Conservation (phyloP, 768 basidiomycete genomes). For the Termitomyces sp. region DNA sequence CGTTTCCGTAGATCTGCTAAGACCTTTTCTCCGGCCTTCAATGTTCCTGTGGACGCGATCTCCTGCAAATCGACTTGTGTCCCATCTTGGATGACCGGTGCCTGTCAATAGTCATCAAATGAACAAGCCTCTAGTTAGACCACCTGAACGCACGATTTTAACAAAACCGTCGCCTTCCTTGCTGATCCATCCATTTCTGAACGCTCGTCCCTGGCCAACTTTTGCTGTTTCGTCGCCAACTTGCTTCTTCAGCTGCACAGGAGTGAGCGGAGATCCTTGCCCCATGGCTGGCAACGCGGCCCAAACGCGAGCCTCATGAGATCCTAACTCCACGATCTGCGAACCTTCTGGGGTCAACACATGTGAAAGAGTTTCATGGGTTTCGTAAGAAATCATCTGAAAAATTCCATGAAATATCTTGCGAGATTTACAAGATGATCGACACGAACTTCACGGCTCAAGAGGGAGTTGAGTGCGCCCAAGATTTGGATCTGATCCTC, state of each 20-base stretch:
- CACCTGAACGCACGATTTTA: conserved; percentile 59
- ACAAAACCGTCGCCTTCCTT: conserved; percentile 89
- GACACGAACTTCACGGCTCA: conserved; percentile 70
- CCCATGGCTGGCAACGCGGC: conserved; percentile 69
- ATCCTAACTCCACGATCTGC: conserved; percentile 74
- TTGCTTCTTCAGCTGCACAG: conserved; percentile 60
- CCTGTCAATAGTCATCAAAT: conserved; percentile 33
- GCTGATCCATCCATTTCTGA: conserved; percentile 95
- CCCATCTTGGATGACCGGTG: conserved; percentile 57
- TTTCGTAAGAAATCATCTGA: conserved; percentile 81
- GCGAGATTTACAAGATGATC: conserved; percentile 6
- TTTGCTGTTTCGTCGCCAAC: conserved; percentile 89
- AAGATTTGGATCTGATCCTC: conserved; percentile 83
- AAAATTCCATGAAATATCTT: conserved; percentile 10
- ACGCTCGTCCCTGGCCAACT: conserved; percentile 91
- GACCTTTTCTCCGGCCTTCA: conserved; percentile 71
- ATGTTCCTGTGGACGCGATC: conserved; percentile 66
- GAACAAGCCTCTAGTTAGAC: background rate
- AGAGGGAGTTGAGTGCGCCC: conserved; percentile 87
- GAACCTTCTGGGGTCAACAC: conserved; percentile 77
- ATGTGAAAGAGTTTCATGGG: conserved; percentile 71
- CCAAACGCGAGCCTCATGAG: conserved; percentile 97
- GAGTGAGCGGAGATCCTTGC: conserved; percentile 57
- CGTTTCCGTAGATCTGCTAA: conserved; percentile 88
- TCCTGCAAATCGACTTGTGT: conserved; percentile 73